Evolutionary conservation across 352 stramenopile species (phyloP).

Genomic region (Globisporangium paroecandrum): DNA sequence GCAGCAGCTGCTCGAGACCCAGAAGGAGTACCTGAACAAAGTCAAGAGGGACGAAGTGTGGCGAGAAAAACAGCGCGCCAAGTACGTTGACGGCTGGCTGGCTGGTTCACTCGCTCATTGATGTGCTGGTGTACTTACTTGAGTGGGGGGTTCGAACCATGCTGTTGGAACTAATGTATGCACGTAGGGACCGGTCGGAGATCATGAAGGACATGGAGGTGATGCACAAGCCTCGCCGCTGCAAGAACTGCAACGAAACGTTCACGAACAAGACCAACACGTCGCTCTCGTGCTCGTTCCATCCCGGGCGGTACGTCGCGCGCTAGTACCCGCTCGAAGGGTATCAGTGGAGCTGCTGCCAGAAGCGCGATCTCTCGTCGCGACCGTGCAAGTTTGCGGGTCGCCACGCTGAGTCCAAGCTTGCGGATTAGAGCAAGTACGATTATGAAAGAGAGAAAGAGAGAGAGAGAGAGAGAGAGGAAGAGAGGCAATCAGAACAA

Average conservation of each 20-base stretch:
- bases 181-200: slow-evolving; percentile 50
- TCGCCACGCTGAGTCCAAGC: slow-evolving; percentile 68
- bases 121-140: not conserved
- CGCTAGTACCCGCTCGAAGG: slow-evolving; percentile 78
- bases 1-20: slow-evolving; percentile 68
- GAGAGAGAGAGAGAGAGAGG: not conserved
- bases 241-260: slow-evolving; percentile 80
- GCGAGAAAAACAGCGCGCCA: slow-evolving; percentile 62
- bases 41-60: slow-evolving; percentile 70
- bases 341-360: slow-evolving; percentile 82
- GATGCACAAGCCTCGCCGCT: slow-evolving; percentile 68
- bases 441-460: not conserved
- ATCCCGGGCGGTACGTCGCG: slow-evolving; percentile 69
- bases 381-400: slow-evolving; percentile 79
- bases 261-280: slow-evolving; percentile 83
- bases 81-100: slow-evolving; percentile 17
- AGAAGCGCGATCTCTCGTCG: slow-evolving; percentile 75
- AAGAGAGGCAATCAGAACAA: not conserved
- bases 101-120: not conserved
- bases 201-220: slow-evolving; percentile 72
- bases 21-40: slow-evolving; percentile 79
- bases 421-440: slow-evolving; percentile 32
- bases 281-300: slow-evolving; percentile 75
- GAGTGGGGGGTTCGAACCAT: not conserved
- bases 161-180: not conserved